Percentiles rank a stretch among this genome's conserved stretches.
These are phyloP conservation scores for Madurella mycetomatis DNA, from an alignment of 2,329 filamentous ascomycete species.

Conservation along the genomic window DNA sequence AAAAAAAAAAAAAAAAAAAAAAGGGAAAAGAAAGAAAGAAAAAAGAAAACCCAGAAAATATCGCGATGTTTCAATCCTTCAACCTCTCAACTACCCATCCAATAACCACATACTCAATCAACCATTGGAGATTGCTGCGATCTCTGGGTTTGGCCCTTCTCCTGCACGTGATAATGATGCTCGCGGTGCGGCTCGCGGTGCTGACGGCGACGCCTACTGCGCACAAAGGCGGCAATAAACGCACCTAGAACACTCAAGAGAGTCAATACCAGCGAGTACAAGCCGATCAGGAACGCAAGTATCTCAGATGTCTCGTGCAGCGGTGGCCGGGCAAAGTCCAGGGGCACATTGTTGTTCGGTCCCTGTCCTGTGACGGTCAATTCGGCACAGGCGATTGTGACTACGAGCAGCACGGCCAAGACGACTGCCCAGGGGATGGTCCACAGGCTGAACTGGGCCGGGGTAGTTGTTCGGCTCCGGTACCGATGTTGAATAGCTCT, in stretches of 20 bases:
- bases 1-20: too few relatives aligned
- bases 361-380: constrained; percentile 23
- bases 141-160: neutral
- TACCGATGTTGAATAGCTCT: constrained; percentile 21
- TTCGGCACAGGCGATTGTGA: constrained; percentile 22
- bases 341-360: constrained; percentile 17
- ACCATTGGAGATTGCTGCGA: neutral
- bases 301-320: constrained; percentile 26
- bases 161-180: neutral
- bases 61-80: too few relatives aligned
- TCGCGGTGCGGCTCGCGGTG: neutral
- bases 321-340: constrained; percentile 24
- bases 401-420: constrained; percentile 19
- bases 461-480: constrained; percentile 13
- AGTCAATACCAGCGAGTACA: constrained; percentile 22
- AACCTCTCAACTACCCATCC: too few relatives aligned
- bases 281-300: constrained; percentile 21
- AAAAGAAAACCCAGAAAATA: too few relatives aligned
- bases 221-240: constrained; percentile 4
- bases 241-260: constrained; percentile 20
- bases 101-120: neutral
- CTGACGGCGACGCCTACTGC: constrained; percentile 3
- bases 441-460: constrained; percentile 22
- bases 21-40: too few relatives aligned
- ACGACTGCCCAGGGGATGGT: constrained; percentile 24